Conservation (phyloP, 139 green algal species). For the Axilococcus clingmanii region DNA sequence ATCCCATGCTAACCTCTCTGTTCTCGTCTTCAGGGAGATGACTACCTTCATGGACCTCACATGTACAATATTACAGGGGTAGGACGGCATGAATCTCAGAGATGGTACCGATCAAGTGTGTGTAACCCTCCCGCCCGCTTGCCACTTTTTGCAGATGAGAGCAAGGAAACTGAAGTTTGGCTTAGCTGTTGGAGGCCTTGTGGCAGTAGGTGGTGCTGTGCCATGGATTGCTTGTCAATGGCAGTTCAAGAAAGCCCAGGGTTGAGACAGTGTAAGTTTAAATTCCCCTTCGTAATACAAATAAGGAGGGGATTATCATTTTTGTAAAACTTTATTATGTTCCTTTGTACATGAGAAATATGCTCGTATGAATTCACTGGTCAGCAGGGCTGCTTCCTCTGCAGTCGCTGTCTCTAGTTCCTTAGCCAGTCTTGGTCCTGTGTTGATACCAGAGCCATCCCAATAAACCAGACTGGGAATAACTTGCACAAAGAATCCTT, state of each 20-base stretch:
- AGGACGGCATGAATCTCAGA: too few relatives aligned
- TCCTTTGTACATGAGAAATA: too few relatives aligned
- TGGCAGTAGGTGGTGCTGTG: conserved; percentile 1
- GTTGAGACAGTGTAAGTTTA: background rate
- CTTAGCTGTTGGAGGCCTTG: background rate
- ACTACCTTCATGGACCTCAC: conserved; percentile 5
- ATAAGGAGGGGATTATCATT: too few relatives aligned
- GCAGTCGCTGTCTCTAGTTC: too few relatives aligned
- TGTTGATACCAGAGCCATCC: background rate
- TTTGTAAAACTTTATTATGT: too few relatives aligned
- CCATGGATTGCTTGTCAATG: conserved; percentile 1
- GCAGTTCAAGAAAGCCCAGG: conserved; percentile 7
- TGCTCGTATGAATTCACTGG: too few relatives aligned
- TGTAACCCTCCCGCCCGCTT: too few relatives aligned
- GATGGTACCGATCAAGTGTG: too few relatives aligned
- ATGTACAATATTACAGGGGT: conserved; percentile 9
- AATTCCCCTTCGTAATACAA: background rate
- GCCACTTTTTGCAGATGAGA: too few relatives aligned
- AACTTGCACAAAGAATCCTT: background rate
- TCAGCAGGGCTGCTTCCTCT: background rate
- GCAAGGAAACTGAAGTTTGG: conserved; percentile 20
- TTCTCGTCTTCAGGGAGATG: conserved; percentile 4
- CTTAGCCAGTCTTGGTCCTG: background rate
- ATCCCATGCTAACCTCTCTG: background rate
- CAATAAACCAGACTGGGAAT: background rate